Evolutionary conservation across 192 early-diverging fungal genomes (phyloP).

Genomic region (Podila clonocystis): DNA sequence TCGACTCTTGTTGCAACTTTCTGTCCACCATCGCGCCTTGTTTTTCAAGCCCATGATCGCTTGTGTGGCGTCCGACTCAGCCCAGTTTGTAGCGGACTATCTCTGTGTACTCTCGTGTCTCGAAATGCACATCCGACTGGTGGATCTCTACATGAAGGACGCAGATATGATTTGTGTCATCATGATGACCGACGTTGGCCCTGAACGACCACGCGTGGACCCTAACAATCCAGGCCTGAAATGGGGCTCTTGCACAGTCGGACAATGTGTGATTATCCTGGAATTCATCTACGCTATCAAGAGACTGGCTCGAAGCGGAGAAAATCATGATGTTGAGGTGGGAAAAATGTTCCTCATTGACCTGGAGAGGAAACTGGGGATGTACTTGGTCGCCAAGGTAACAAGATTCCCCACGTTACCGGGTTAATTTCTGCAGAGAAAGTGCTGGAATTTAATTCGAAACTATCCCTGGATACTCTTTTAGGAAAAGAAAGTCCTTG

Average conservation of each 20-base stretch:
- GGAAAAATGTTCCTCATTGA: conserved; percentile 69
- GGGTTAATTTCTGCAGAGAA: too few species aligned
- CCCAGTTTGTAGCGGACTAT: conserved; percentile 50
- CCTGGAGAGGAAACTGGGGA: conserved; percentile 58
- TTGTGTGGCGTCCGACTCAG: conserved; percentile 61
- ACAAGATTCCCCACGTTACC: too few species aligned
- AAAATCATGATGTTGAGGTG: conserved; percentile 55
- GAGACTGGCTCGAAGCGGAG: conserved; percentile 40
- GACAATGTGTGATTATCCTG: conserved; percentile 60
- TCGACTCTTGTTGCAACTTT: conserved; percentile 50
- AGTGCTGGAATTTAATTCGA: background rate
- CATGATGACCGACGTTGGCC: conserved; percentile 62
- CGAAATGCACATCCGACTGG: conserved; percentile 53
- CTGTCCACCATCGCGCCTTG: conserved; percentile 25
- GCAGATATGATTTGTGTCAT: conserved; percentile 64
- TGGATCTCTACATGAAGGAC: conserved; percentile 67
- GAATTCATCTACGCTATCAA: conserved; percentile 64
- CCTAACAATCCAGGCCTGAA: conserved; percentile 12
- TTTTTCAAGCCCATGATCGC: conserved; percentile 67
- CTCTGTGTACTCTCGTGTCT: conserved; percentile 56
- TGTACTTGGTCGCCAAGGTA: conserved; percentile 56
- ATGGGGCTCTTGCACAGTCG: conserved; percentile 65
- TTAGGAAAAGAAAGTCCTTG: conserved; percentile 56
- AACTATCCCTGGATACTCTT: background rate
- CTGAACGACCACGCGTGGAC: conserved; percentile 20